Evolutionary conservation across 495 filamentous ascomycete species (phyloP).

Genomic region (Pseudomonodictys pantanalensis): DNA sequence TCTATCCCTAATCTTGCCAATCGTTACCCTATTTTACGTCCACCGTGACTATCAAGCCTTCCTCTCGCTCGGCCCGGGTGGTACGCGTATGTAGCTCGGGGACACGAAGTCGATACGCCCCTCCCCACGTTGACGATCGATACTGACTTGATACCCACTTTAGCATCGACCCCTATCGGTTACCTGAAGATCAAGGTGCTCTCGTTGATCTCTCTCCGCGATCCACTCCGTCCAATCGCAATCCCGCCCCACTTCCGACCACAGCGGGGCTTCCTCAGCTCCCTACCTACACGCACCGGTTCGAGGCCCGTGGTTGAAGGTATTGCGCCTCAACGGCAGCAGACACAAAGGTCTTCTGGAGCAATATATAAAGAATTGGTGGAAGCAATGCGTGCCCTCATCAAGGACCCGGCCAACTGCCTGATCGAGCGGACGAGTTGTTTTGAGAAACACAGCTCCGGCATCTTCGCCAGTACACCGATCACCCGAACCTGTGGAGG

Average conservation of each 20-base stretch:
- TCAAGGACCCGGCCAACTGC: conserved; percentile 45
- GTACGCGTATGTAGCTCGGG: no score
- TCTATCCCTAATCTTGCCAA: conserved; percentile 13
- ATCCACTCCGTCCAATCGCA: conserved; percentile 49
- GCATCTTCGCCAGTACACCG: conserved; percentile 60
- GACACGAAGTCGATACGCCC: conserved; percentile 48
- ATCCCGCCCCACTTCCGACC: conserved; percentile 44
- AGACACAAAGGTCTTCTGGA: conserved; percentile 58
- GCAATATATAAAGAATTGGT: conserved; percentile 54
- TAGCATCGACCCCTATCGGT: conserved; percentile 46
- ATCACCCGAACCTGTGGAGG: conserved; percentile 63
- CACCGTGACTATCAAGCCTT: conserved; percentile 75
- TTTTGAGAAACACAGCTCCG: conserved; percentile 76
- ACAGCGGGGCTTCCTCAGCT: conserved; percentile 47
- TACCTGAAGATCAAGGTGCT: conserved; percentile 68
- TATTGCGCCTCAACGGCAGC: conserved; percentile 77
- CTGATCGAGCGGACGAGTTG: conserved; percentile 64
- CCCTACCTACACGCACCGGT: conserved; percentile 58
- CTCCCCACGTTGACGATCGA: no score
- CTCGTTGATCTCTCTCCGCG: conserved; percentile 48
- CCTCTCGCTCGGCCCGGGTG: conserved; percentile 73
- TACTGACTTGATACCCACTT: no score
- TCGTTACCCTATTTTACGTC: conserved; percentile 50
- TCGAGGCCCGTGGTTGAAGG: conserved; percentile 64
- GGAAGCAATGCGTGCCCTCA: conserved; percentile 51